Base-by-base conservation (phyloP, 2,329 filamentous ascomycete genomes). In the Cladosporium sp. region DNA sequence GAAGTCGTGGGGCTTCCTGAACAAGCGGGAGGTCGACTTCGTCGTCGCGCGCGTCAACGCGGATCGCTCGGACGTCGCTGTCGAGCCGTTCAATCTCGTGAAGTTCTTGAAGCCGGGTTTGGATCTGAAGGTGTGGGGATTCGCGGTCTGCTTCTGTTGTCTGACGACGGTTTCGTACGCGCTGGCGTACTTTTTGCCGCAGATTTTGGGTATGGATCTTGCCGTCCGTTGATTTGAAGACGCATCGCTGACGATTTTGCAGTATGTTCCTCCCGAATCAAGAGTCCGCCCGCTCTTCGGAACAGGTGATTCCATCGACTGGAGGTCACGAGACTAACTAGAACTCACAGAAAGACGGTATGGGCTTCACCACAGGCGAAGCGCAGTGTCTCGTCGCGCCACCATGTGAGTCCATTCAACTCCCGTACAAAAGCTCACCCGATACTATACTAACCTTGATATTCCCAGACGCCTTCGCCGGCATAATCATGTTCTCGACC, bases 111-210 rank as follows among this genome's bases (percentile, higher is more conserved):
- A 65, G 22, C 69, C 72, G 9, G 76, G 67, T 3, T 50, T 68
- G 0, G 78, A 81, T 55, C 61, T 72, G 50, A 80, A 81, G 58
- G 70, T 80, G 50, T 81, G 78, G 77, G 72, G 68, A 2, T 80
- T 77, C 54, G 77, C 75, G 0, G 55, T 77, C 61, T 75, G 79
- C 49, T 80, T 78, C 66, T 75, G 75, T 71, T 81, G 81, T 67
- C 80, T 81, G 2, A 89, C 87, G 0, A 87, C 86, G 9, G 79
- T 87, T 46, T 78, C 79, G 1, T 93, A 93, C 66, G 82, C 87
- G 0, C 78, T 93, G 8, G 81, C 14, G 58, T 92, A 87, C 67
- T 91, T 91, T 64, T 71, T 92, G 6, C 87, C 88, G 7, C 80
- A 90, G 62, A 87, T 93, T 61, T 80, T 95, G 8, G 35, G 35